phyloP scores from a whole-genome alignment of 148 eudicot species.

The Mesembryanthemum crystallinum region DNA sequence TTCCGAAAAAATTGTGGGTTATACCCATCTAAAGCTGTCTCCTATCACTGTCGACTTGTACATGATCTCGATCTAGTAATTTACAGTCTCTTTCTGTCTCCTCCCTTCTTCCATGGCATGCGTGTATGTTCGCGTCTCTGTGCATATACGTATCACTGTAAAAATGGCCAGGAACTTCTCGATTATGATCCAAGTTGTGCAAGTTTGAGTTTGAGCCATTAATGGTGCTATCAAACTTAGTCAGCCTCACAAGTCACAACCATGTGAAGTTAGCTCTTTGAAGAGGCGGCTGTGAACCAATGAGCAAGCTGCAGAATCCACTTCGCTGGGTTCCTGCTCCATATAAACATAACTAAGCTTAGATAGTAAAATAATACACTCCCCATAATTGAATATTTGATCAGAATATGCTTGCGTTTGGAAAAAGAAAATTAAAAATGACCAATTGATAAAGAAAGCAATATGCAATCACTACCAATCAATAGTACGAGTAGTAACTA shows the following conservation, averaged over 20 bases:
- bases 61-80: not conserved
- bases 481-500: not conserved
- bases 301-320: slow-evolving; percentile 24
- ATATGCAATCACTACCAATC: not conserved
- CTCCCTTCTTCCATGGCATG: not conserved
- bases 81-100: not conserved
- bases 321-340: slow-evolving; percentile 34
- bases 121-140: not conserved
- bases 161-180: not conserved
- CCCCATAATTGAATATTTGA: not conserved
- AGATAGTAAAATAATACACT: too few relatives aligned
- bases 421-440: slow-evolving; percentile 9
- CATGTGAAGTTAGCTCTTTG: not conserved
- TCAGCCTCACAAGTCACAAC: not conserved
- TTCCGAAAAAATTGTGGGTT: slow-evolving; percentile 1
- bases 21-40: not conserved
- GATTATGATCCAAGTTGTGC: not conserved
- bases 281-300: slow-evolving; percentile 9
- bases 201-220: not conserved
- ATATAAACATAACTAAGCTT: too few relatives aligned
- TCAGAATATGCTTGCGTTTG: slow-evolving; percentile 8
- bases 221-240: not conserved
- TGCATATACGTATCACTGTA: not conserved
- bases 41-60: slow-evolving; percentile 1
- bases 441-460: slow-evolving; percentile 1